Conservation (phyloP, 495 filamentous ascomycete genomes). For the Pseudotulostoma volvatum region DNA sequence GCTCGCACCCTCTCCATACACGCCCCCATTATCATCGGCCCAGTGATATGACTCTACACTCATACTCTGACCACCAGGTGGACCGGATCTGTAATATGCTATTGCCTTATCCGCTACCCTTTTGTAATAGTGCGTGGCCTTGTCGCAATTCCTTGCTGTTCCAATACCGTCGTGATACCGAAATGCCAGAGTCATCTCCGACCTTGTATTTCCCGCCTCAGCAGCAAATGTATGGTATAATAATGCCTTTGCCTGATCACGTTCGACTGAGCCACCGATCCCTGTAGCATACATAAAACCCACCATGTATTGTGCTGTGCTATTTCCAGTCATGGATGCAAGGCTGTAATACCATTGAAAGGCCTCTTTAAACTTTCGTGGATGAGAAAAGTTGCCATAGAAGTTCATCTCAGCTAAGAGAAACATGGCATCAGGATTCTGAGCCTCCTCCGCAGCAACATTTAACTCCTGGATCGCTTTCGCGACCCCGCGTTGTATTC, state of each 20-base stretch:
- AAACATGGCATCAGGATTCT: conserved; percentile 75
- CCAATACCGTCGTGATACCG: conserved; percentile 77
- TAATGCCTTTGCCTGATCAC: conserved; percentile 81
- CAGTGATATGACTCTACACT: conserved; percentile 54
- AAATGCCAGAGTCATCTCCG: conserved; percentile 89
- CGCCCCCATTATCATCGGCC: conserved; percentile 79
- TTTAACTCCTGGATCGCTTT: conserved; percentile 58
- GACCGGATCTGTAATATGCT: conserved; percentile 66
- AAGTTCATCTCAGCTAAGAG: conserved; percentile 91
- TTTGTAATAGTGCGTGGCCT: conserved; percentile 78
- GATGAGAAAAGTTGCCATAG: conserved; percentile 85
- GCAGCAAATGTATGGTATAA: conserved; percentile 93
- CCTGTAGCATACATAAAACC: conserved; percentile 95
- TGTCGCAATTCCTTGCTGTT: conserved; percentile 69
- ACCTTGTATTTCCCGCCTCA: conserved; percentile 60
- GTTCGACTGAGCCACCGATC: conserved; percentile 63
- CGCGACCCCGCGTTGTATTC: conserved; percentile 17
- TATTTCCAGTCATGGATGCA: conserved; percentile 65
- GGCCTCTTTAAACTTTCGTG: conserved; percentile 64
- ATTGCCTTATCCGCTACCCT: conserved; percentile 88
- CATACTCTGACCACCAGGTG: conserved; percentile 74
- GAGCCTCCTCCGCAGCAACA: conserved; percentile 50
- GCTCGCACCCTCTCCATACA: conserved; percentile 90
- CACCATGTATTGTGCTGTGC: conserved; percentile 84
- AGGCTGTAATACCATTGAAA: conserved; percentile 70